phyloP scores from a whole-genome alignment of 2,329 filamentous ascomycete genomes.

The Sporothrix sp. region DNA sequence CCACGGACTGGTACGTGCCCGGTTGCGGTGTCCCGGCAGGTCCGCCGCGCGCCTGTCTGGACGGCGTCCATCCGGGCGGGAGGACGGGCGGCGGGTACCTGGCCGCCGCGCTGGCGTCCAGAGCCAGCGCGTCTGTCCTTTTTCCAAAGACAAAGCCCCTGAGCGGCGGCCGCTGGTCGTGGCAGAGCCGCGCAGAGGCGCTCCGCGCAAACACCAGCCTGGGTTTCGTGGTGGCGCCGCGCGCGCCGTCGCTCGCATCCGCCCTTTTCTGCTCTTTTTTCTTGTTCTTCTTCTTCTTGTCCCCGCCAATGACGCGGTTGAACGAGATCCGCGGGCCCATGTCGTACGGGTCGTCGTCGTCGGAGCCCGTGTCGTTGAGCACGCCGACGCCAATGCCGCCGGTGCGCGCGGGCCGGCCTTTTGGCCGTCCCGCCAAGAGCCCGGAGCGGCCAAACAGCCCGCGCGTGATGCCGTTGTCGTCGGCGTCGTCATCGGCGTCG shows the following conservation, averaged over 20 bases:
- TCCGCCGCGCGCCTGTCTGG: constrained; percentile 33
- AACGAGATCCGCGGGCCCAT: constrained; percentile 87
- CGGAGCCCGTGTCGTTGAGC: constrained; percentile 85
- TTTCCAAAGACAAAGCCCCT: constrained; percentile 68
- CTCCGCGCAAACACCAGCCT: constrained; percentile 56
- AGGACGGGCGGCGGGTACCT: constrained; percentile 57
- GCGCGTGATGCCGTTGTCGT: constrained; percentile 20
- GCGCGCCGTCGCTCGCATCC: not conserved
- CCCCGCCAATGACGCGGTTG: constrained; percentile 68
- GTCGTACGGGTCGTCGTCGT: constrained; percentile 90
- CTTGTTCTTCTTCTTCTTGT: constrained; percentile 74
- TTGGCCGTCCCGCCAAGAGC: constrained; percentile 34
- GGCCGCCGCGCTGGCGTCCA: constrained; percentile 30
- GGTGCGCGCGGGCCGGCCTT: constrained; percentile 23
- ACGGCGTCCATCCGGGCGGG: constrained; percentile 64
- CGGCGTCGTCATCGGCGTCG: constrained; percentile 36
- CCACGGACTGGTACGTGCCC: constrained; percentile 49
- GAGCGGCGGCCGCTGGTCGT: constrained; percentile 71
- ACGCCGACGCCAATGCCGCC: constrained; percentile 74
- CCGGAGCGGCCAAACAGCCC: constrained; percentile 19
- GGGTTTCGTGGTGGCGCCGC: constrained; percentile 7
- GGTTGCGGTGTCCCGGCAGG: not conserved
- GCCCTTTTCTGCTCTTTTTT: not conserved
- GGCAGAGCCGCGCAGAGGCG: constrained; percentile 51
- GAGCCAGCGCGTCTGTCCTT: constrained; percentile 37